phyloP scores from a whole-genome alignment of 2,329 filamentous ascomycete genomes.

The Paecilomyces dactylethromorphus region DNA sequence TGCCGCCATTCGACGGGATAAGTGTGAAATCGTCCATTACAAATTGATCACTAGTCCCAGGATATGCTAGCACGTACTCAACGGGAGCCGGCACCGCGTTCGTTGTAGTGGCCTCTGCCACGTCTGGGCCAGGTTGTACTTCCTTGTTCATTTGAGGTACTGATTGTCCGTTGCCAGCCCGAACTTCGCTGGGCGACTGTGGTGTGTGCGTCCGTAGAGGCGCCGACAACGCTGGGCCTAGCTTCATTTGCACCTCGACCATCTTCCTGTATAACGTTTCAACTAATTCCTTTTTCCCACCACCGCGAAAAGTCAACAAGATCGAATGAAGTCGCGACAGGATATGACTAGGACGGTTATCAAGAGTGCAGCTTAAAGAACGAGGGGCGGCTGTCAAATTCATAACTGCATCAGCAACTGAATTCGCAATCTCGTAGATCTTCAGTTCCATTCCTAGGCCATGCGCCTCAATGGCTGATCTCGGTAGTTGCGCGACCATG shows the following conservation, averaged over 20 bases:
- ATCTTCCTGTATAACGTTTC: conserved; percentile 18
- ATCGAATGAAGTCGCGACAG: conserved; percentile 15
- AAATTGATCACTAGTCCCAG: neutral
- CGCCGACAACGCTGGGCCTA: neutral
- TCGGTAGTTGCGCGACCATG: conserved; percentile 39
- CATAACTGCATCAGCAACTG: conserved; percentile 17
- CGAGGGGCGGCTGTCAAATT: conserved; percentile 10
- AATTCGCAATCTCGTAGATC: conserved; percentile 19
- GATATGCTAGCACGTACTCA: neutral
- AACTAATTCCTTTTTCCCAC: conserved; percentile 14
- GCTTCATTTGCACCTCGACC: conserved; percentile 11
- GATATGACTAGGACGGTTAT: conserved; percentile 15
- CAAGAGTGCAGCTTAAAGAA: conserved; percentile 6
- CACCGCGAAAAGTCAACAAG: conserved; percentile 14
- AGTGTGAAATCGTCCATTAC: neutral
- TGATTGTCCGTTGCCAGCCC: neutral
- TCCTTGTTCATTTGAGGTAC: neutral
- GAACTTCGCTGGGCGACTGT: neutral
- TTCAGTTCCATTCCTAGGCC: conserved; percentile 39
- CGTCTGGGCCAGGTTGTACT: neutral
- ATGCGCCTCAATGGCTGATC: conserved; percentile 44
- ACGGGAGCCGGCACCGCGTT: neutral
- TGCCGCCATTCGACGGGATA: neutral
- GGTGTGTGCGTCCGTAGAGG: neutral
- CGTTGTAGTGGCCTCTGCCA: neutral